These are phyloP conservation scores for Rhizopogon vulgaris DNA, from an alignment of 768 basidiomycete species.

Conservation along the genomic window DNA sequence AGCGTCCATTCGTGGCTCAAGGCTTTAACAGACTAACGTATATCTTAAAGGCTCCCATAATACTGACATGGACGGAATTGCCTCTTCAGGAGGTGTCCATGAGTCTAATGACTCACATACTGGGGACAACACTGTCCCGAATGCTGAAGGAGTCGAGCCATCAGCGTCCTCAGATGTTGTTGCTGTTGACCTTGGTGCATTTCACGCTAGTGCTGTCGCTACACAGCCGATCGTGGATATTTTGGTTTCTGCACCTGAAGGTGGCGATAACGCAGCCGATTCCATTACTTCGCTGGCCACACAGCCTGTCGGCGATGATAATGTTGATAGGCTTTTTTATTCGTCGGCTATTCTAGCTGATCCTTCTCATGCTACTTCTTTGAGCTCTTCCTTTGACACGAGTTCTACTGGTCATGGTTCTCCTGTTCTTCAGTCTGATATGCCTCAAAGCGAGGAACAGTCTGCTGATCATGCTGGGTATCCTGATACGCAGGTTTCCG, in stretches of 20 bases:
- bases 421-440: constrained; percentile 34
- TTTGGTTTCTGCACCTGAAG: constrained; percentile 14
- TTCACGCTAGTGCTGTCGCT: constrained; percentile 14
- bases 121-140: constrained; percentile 14
- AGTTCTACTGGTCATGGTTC: constrained; percentile 40
- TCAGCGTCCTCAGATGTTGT: constrained; percentile 16
- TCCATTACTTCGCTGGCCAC: constrained; percentile 14
- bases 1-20: constrained; percentile 33
- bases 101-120: constrained; percentile 12
- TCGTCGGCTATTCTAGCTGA: constrained; percentile 19
- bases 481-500: constrained; percentile 36
- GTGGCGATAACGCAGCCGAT: constrained; percentile 9
- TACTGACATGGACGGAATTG: constrained; percentile 29
- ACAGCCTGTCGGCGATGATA: constrained; percentile 16
- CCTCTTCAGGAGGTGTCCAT: constrained; percentile 24
- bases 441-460: constrained; percentile 34
- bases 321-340: constrained; percentile 13
- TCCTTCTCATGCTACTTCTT: constrained; percentile 27
- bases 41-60: constrained; percentile 34
- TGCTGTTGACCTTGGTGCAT: constrained; percentile 9
- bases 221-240: constrained; percentile 16
- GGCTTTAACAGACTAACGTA: constrained; percentile 56
- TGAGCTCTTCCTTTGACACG: constrained; percentile 34
- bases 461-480: constrained; percentile 43
- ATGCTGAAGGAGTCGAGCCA: constrained; percentile 20